Base-by-base conservation (phyloP, 2,329 filamentous ascomycete genomes). In the Fusarium sambucinum region DNA sequence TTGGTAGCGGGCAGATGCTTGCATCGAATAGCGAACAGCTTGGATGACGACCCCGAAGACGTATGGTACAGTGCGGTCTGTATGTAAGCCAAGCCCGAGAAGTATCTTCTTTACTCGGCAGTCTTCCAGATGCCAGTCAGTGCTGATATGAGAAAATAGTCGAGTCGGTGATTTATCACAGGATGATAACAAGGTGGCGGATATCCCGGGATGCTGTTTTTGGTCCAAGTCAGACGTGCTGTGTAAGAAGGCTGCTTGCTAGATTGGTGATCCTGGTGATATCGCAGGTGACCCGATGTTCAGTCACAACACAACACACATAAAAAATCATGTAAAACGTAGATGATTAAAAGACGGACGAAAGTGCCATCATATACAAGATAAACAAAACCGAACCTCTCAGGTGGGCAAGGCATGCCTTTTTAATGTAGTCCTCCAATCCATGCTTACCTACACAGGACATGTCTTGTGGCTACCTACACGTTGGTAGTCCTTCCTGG, bases 21-120 rank as follows among this genome's bases (percentile, higher is more conserved):
- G 70, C 70, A 73, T 72, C 59, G 60, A 72, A 51, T 52, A 51
- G 46, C 47, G 61, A 66, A 68, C 57, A 59, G 70, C 68, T 61
- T 52, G 66, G 61, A 55, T 56, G 53, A 52, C 19, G 35, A 38
- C 19, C 50, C 29, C 46, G 57, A 60, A 53, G 42, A n/a, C 27
- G 19, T n/a, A 23, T 9, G 16, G 38, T 21, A 52, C 35, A 23
- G 61, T 67, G 46, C 57, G 13, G 35, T 40, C 48, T 48, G 46
- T 61, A 48, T 46, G 48, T 44, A 56, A 57, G 55, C 65, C 55
- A 56, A 55, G 17, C 3, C 23, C 9, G 5, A 19, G 17, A 6
- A 19, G 35, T n/a, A 33, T 54, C 21, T 52, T 40, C 55, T 61
- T 33, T 66, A 62, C 66, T 62, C 48, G 65, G 55, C 51, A 64